phyloP scores from a whole-genome alignment of 768 basidiomycete species.

The Trametes villosa region DNA sequence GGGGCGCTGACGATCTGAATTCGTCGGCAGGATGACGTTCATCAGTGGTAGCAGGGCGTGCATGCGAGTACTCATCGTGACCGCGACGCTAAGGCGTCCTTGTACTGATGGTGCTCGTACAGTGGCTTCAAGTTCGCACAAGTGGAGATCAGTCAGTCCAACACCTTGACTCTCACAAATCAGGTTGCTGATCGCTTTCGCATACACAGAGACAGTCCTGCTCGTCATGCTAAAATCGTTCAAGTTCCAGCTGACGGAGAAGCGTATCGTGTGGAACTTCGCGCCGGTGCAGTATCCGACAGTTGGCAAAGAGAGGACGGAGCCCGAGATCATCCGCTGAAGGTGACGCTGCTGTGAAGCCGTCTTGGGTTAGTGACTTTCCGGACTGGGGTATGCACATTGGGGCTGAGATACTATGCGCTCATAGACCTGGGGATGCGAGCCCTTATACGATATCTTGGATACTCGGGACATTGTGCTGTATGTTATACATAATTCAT shows the following conservation, averaged over 20 bases:
- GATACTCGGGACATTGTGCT: too few species aligned
- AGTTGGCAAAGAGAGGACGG: conserved; percentile 13
- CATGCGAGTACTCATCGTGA: not conserved
- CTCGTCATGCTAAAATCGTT: conserved; percentile 20
- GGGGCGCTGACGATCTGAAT: not conserved
- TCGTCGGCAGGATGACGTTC: conserved; percentile 19
- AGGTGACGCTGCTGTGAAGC: conserved; percentile 16
- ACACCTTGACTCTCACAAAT: not conserved
- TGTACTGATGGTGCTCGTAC: too few species aligned
- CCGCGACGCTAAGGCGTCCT: too few species aligned
- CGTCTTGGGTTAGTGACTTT: too few species aligned
- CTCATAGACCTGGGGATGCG: too few species aligned
- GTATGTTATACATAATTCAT: too few species aligned
- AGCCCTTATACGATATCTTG: too few species aligned
- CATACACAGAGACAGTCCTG: conserved; percentile 18
- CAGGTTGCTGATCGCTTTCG: not conserved
- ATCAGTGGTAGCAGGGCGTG: conserved; percentile 10
- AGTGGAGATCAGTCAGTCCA: conserved; percentile 15
- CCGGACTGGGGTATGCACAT: too few species aligned
- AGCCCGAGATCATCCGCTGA: conserved; percentile 22
- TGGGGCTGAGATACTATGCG: too few species aligned
- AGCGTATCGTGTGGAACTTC: conserved; percentile 25
- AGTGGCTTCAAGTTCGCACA: conserved; percentile 26
- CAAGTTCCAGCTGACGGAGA: conserved; percentile 24
- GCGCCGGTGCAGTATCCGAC: conserved; percentile 26